Evolutionary conservation across 495 filamentous ascomycete species (phyloP), one percentile per base, ranked within the genome.

Genomic region (Penicillium manginii): DNA sequence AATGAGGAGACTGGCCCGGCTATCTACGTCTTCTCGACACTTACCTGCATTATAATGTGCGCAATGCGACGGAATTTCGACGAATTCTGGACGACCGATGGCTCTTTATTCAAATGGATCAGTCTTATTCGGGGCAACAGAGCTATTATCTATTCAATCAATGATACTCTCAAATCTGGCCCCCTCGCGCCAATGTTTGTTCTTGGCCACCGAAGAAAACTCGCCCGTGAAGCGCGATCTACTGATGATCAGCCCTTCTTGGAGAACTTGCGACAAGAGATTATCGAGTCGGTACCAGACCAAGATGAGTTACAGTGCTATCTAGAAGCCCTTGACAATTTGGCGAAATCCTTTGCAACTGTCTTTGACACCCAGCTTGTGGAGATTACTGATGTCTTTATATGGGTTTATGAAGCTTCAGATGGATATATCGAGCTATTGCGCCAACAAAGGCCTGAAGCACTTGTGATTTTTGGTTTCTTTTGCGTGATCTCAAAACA

Each of bases 401-500:
- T 74, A 29, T 80, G 76, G 76, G 58, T 78, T 4, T 69, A 76
- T 11, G 66, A 65, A 10, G 46, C 73, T 4, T 52, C 59, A 0
- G 64, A 73, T 26, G 55, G 57, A 4, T 79, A 70, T 52, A 39
- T 78, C 9, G 42, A 67, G 26, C 54, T 77, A 7, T 50, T 78
- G 31, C 67, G 68, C 39, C 53, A 61, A 8, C 65, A 64, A 0
- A 67, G 66, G 4, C 76, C 69, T 18, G 70, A 76, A 48, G 63
- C 72, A 14, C 57, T 80, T 48, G 69, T 68, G 32, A 71, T 80
- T 1, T 66, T 80, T 42, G 65, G 70, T 2, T 76, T 74, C 52
- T 77, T 72, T 50, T 76, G 74, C 59, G 75, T 75, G 26, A 43
- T 78, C 29, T 55, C 73, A 5, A 61, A 69, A 46, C 54, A 67